Percentiles rank a stretch among this genome's conserved stretches.
Conservation (phyloP, 768 basidiomycete species). For the Cystobasidium tubakii region DNA sequence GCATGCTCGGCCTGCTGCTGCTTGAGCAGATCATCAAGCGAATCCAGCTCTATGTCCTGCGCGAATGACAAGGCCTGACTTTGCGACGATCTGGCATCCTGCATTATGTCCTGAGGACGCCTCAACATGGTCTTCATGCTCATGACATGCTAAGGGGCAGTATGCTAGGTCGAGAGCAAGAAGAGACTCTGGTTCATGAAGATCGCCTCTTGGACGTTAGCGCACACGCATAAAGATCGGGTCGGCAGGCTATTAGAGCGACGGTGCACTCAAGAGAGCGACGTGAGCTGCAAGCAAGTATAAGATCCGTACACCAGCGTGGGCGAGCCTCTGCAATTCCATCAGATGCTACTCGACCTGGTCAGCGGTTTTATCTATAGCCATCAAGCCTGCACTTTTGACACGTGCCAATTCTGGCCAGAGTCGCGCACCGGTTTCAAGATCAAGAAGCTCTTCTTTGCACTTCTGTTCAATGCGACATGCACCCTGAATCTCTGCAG, state of each 20-base stretch:
- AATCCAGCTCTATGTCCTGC: constrained; percentile 18
- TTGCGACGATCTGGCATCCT: not conserved
- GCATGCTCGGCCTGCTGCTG: constrained; percentile 22
- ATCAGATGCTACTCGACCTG: too few relatives aligned
- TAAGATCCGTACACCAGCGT: too few relatives aligned
- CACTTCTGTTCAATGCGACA: not conserved
- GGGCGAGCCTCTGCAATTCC: too few relatives aligned
- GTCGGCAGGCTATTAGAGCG: too few relatives aligned
- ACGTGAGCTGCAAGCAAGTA: too few relatives aligned
- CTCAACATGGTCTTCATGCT: not conserved
- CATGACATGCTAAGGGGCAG: not conserved
- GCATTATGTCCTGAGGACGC: not conserved
- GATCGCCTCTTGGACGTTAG: too few relatives aligned
- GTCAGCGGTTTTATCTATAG: too few relatives aligned
- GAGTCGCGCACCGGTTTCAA: too few relatives aligned
- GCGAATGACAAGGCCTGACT: constrained; percentile 6
- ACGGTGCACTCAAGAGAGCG: too few relatives aligned
- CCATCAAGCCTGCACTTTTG: not conserved
- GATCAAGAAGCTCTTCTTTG: not conserved
- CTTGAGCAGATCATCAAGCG: not conserved
- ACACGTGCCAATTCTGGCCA: not conserved
- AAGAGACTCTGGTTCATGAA: not conserved
- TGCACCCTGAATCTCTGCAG: not conserved
- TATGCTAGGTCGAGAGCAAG: too few relatives aligned
- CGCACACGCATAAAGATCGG: too few relatives aligned